A percentile compares a stretch with the other conserved stretches of the same genome.
phyloP scores from a whole-genome alignment of 805 yeast species.

The Barnettozyma salicaria region DNA sequence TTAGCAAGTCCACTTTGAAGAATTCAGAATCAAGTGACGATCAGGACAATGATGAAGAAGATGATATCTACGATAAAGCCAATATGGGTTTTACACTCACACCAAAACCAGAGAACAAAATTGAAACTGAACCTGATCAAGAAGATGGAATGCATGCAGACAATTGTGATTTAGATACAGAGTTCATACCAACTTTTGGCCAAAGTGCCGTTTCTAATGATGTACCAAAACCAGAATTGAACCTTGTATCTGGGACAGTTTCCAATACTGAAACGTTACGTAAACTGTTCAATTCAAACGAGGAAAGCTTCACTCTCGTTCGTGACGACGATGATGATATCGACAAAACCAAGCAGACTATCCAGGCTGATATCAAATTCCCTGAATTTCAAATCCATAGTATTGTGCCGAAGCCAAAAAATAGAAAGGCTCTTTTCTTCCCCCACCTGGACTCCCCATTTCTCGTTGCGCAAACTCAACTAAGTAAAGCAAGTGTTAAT shows the following conservation, averaged over 20 bases:
- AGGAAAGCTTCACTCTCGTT: slow-evolving; percentile 35
- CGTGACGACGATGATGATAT: slow-evolving; percentile 44
- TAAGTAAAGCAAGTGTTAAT: slow-evolving; percentile 43
- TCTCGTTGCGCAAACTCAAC: slow-evolving; percentile 76
- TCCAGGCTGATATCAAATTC: slow-evolving; percentile 21
- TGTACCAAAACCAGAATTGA: slow-evolving; percentile 11
- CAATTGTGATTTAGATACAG: slow-evolving; percentile 26
- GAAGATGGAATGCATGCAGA: slow-evolving; percentile 21
- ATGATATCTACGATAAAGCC: slow-evolving; percentile 12
- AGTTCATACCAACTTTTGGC: slow-evolving; percentile 50
- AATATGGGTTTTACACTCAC: slow-evolving; percentile 6
- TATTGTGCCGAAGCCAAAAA: slow-evolving; percentile 26
- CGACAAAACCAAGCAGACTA: slow-evolving; percentile 31
- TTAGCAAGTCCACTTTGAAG: slow-evolving; percentile 10
- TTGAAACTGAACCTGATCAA: slow-evolving; percentile 20
- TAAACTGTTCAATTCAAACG: slow-evolving; percentile 47
- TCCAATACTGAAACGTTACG: slow-evolving; percentile 59
- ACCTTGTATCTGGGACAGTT: slow-evolving; percentile 24
- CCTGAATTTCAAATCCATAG: slow-evolving; percentile 18
- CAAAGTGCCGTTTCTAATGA: slow-evolving; percentile 8
- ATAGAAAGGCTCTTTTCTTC: slow-evolving; percentile 61
- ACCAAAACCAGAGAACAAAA: not conserved
- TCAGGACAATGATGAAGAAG: slow-evolving; percentile 22
- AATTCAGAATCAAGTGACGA: slow-evolving; percentile 11
- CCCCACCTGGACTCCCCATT: slow-evolving; percentile 82